phyloP scores from a whole-genome alignment of 164 flowering plant genomes.

The Akebia trifoliata region DNA sequence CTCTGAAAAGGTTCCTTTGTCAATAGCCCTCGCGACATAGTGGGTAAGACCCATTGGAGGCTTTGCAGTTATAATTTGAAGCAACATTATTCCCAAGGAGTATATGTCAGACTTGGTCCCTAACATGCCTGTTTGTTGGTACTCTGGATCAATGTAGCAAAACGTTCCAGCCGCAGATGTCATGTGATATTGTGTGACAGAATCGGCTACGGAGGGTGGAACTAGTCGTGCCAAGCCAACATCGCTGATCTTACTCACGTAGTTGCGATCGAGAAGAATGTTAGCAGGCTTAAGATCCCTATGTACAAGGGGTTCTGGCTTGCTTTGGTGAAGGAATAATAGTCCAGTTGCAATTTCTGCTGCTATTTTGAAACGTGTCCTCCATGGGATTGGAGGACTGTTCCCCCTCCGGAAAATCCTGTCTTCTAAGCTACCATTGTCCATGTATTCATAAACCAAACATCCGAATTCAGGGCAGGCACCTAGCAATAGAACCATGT shows the following conservation, averaged over 20 bases:
- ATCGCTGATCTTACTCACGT: conserved; percentile 58
- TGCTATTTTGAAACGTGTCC: conserved; percentile 47
- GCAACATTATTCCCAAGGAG: conserved; percentile 56
- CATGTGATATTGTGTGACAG: conserved; percentile 65
- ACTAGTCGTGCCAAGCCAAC: conserved; percentile 67
- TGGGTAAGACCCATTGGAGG: conserved; percentile 68
- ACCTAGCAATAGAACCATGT: conserved; percentile 53
- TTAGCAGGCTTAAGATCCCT: conserved; percentile 69
- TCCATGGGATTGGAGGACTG: conserved; percentile 52
- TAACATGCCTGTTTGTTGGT: too few relatives aligned
- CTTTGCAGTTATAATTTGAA: conserved; percentile 49
- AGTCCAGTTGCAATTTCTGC: conserved; percentile 61
- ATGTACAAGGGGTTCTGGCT: conserved; percentile 72
- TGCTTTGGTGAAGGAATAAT: conserved; percentile 64
- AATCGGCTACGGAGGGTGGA: conserved; percentile 53
- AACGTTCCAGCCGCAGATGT: conserved; percentile 73
- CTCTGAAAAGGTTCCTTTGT: conserved; percentile 35
- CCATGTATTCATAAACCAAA: conserved; percentile 44
- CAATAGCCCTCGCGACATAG: conserved; percentile 50
- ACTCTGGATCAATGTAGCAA: conserved; percentile 75
- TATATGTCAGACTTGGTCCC: conserved; percentile 67
- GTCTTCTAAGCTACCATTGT: too few relatives aligned
- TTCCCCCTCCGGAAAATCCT: conserved; percentile 41
- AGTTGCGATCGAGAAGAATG: conserved; percentile 62
- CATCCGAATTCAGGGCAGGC: conserved; percentile 54